Conservation (phyloP, 148 eudicot species). For the Rhododendron griersonianum region DNA sequence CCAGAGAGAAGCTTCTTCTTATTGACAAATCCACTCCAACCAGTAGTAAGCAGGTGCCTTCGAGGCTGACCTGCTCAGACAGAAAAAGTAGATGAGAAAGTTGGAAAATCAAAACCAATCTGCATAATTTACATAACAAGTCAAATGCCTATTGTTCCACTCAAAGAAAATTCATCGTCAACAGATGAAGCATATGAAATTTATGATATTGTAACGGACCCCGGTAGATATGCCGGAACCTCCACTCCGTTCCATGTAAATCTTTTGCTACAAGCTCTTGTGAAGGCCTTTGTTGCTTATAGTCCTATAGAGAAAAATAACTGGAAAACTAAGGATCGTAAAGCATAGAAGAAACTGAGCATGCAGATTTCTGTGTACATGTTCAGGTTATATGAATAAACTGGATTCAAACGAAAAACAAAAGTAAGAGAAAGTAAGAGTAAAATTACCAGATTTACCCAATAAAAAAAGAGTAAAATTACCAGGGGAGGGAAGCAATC, state of each 20-base stretch:
- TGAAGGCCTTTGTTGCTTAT: constrained; percentile 93
- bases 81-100: background rate
- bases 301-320: constrained; percentile 46
- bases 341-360: background rate
- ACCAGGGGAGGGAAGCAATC: constrained; percentile 98
- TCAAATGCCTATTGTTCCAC: background rate
- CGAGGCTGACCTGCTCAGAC: constrained; percentile 84
- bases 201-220: constrained; percentile 32
- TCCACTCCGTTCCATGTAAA: constrained; percentile 87
- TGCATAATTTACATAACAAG: background rate
- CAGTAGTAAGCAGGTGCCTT: constrained; percentile 91
- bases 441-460: constrained; percentile 39
- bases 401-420: background rate
- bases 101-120: background rate
- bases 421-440: background rate
- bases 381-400: background rate
- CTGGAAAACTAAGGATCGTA: background rate
- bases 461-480: background rate
- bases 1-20: constrained; percentile 93
- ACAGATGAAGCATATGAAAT: background rate
- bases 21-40: constrained; percentile 98
- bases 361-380: background rate
- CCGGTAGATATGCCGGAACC: constrained; percentile 85
- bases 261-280: constrained; percentile 97
- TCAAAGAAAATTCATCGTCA: background rate